Evolutionary conservation across 768 basidiomycete genomes (phyloP).

Genomic region (Macrolepiota fuliginosa): DNA sequence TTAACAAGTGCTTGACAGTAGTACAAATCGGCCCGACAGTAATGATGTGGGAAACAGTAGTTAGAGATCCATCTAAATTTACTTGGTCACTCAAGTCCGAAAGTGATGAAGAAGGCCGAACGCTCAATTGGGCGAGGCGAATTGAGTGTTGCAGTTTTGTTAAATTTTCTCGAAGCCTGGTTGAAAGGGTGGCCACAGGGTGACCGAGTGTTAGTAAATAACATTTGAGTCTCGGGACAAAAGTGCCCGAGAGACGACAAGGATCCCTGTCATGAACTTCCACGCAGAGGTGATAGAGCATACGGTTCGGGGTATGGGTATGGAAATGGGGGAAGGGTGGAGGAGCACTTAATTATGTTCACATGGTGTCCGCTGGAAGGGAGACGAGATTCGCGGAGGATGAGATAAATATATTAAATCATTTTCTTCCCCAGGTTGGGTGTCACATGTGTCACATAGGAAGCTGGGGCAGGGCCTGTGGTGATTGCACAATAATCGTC

Average conservation of each 20-base stretch:
- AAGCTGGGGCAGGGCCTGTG: not conserved
- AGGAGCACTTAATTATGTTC: not conserved
- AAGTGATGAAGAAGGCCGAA: not conserved
- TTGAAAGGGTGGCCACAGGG: not conserved
- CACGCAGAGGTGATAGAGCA: too few species aligned
- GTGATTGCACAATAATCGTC: conserved; percentile 15
- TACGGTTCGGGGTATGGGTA: too few species aligned
- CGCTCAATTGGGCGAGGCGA: not conserved
- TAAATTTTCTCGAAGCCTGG: not conserved
- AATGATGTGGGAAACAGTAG: too few species aligned
- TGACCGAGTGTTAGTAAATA: not conserved
- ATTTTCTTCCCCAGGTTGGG: not conserved
- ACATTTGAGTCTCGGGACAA: not conserved
- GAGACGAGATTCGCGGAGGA: conserved; percentile 11
- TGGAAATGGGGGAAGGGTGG: not conserved
- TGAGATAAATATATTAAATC: conserved; percentile 4
- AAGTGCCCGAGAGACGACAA: not conserved
- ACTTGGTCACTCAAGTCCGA: not conserved
- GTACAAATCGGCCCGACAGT: too few species aligned
- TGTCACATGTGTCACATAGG: not conserved
- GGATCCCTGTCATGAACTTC: too few species aligned
- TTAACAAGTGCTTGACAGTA: too few species aligned
- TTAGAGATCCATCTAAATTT: not conserved
- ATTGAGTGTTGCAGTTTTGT: not conserved
- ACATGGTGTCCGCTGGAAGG: not conserved